phyloP scores from a whole-genome alignment of 352 stramenopile genomes.

The Globisporangium apiculatum region DNA sequence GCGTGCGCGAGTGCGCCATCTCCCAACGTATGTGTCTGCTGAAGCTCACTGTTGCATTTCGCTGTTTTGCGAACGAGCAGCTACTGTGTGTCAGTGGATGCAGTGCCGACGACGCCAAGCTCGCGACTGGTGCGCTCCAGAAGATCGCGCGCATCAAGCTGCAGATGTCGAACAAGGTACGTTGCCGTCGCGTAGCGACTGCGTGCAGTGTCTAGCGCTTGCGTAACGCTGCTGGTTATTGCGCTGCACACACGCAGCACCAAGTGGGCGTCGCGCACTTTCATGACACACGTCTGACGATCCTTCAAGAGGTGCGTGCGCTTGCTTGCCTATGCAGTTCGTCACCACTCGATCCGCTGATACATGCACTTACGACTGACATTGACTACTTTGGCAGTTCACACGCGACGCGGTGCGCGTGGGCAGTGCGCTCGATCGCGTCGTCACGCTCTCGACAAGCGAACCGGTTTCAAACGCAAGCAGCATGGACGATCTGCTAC shows the following conservation, averaged over 20 bases:
- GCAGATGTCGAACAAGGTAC: constrained; percentile 37
- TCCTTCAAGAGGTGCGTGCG: constrained; percentile 28
- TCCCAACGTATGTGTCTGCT: no score
- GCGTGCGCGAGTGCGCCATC: neutral
- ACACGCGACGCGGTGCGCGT: constrained; percentile 23
- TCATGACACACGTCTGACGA: constrained; percentile 13
- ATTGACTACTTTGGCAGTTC: constrained; percentile 18
- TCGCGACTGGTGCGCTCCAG: constrained; percentile 28
- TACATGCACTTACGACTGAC: neutral
- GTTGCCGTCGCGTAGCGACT: neutral
- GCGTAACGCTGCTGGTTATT: neutral
- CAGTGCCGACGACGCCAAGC: constrained; percentile 13
- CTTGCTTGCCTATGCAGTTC: no score
- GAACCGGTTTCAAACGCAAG: constrained; percentile 8
- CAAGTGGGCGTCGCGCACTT: constrained; percentile 27
- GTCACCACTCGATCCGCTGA: no score
- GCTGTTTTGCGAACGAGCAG: constrained; percentile 10
- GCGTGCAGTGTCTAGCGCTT: neutral
- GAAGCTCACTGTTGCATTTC: no score
- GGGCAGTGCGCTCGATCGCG: constrained; percentile 16
- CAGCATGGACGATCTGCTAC: constrained; percentile 29
- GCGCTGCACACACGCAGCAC: constrained; percentile 19
- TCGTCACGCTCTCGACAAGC: constrained; percentile 1
- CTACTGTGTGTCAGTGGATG: constrained; percentile 43
- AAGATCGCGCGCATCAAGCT: constrained; percentile 43